These are phyloP conservation scores for Zygosaccharomyces kombuchaensis DNA, from an alignment of 805 yeast genomes.

Conservation along the genomic window DNA sequence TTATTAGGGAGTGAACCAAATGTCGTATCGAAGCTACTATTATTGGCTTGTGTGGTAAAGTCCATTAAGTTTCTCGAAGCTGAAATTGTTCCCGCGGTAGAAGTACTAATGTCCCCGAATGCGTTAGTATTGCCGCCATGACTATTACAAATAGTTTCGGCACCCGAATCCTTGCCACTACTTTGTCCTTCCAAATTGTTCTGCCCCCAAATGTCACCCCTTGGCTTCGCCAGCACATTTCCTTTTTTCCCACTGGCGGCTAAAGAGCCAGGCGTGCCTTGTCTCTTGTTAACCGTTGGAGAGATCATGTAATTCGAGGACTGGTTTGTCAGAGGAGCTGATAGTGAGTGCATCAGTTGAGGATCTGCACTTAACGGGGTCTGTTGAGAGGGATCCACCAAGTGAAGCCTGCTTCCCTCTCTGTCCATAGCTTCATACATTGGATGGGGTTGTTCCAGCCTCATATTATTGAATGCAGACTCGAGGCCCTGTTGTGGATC, in stretches of 20 bases:
- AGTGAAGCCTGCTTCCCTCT: conserved; percentile 6
- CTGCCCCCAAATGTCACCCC: conserved; percentile 4
- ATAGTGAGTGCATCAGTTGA: neutral
- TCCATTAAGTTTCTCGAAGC: conserved; percentile 5
- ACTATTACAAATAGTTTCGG: neutral
- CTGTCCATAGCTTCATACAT: conserved; percentile 3
- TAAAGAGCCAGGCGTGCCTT: conserved; percentile 2
- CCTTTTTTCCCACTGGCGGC: conserved; percentile 9
- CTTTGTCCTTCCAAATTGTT: neutral
- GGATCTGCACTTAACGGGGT: conserved; percentile 3
- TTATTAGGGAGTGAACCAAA: conserved; percentile 2
- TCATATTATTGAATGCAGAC: conserved; percentile 11
- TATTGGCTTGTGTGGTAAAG: conserved; percentile 2
- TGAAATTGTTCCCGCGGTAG: conserved; percentile 6
- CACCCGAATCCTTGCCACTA: neutral
- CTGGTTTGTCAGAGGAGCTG: neutral
- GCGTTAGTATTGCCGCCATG: conserved; percentile 1
- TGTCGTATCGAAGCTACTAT: conserved; percentile 10
- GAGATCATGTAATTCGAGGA: conserved; percentile 6
- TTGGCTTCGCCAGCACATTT: neutral
- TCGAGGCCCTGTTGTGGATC: conserved; percentile 15
- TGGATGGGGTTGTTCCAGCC: conserved; percentile 4
- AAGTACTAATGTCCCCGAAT: conserved; percentile 5
- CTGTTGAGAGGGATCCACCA: conserved; percentile 2
- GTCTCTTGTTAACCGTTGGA: conserved; percentile 4